A percentile compares a stretch with the other conserved stretches of the same genome.
These are phyloP conservation scores for Golubevia pallescens DNA, from an alignment of 1,284 basidiomycete species.

Conservation along the genomic window DNA sequence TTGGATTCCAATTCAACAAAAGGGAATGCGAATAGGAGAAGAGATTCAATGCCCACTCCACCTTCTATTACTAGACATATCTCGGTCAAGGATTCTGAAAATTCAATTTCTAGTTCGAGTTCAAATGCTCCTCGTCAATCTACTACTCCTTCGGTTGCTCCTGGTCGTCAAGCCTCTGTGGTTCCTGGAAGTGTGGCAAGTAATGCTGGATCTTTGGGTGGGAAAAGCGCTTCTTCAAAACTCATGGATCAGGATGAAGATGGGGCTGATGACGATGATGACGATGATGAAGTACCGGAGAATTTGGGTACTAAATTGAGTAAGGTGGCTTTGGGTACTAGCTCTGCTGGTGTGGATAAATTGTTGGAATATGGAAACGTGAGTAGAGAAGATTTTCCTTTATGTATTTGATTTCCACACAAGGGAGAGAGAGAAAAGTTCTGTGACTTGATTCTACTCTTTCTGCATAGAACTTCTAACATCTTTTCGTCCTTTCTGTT, in stretches of 20 bases:
- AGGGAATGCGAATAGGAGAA: slow-evolving; percentile 19
- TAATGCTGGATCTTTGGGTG: neutral
- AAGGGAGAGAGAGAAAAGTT: slow-evolving; percentile 6
- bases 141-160: slow-evolving; percentile 9
- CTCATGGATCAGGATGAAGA: slow-evolving; percentile 45
- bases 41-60: slow-evolving; percentile 54
- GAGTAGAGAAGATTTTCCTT: slow-evolving; percentile 9
- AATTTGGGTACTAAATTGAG: slow-evolving; percentile 26
- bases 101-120: neutral
- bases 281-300: slow-evolving; percentile 29
- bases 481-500: neutral
- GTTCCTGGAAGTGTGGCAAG: neutral
- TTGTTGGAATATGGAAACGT: slow-evolving; percentile 9
- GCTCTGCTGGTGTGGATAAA: slow-evolving; percentile 5
- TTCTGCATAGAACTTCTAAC: too few relatives aligned
- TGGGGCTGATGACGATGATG: slow-evolving; percentile 29
- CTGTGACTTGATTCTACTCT: slow-evolving; percentile 1
- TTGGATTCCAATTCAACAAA: slow-evolving; percentile 16
- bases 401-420: too few relatives aligned
- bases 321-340: slow-evolving; percentile 10
- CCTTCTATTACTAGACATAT: slow-evolving; percentile 40
- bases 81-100: neutral
- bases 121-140: slow-evolving; percentile 4
- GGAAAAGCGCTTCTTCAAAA: slow-evolving; percentile 27
- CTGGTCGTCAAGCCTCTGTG: neutral